Conservation (phyloP, 1,284 basidiomycete genomes). For the Ganoderma lingzhi region DNA sequence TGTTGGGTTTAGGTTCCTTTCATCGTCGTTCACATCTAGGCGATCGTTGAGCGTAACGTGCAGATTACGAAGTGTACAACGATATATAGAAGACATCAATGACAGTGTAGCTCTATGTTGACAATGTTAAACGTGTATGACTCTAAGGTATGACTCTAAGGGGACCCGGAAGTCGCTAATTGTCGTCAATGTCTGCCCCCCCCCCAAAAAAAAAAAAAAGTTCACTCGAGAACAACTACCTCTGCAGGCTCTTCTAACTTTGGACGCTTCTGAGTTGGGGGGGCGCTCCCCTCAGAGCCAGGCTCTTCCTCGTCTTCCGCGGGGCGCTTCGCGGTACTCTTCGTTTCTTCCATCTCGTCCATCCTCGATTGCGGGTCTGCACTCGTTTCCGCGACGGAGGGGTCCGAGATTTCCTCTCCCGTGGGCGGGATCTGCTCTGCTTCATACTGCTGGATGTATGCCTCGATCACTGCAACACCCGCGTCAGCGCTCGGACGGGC, state of each 20-base stretch:
- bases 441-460: neutral
- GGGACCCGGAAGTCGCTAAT: neutral
- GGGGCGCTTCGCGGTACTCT: neutral
- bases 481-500: neutral
- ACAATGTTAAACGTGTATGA: neutral
- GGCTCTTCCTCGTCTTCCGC: neutral
- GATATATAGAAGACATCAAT: slow-evolving; percentile 8
- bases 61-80: slow-evolving; percentile 10
- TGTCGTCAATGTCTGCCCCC: neutral
- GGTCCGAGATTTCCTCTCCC: neutral
- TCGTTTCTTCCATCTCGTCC: neutral
- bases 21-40: slow-evolving; percentile 55
- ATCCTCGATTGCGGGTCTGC: neutral
- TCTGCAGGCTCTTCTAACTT: neutral
- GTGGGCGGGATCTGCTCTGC: neutral
- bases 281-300: neutral
- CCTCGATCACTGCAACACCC: neutral
- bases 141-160: too few species aligned
- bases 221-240: neutral
- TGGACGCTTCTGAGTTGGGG: neutral
- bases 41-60: neutral
- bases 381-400: neutral
- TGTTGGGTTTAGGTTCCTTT: slow-evolving; percentile 65
- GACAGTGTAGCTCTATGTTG: slow-evolving; percentile 10
- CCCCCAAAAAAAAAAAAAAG: too few species aligned